These are phyloP conservation scores for Apiospora rasikravindrae DNA, from an alignment of 2,329 filamentous ascomycete species.

Conservation along the genomic window DNA sequence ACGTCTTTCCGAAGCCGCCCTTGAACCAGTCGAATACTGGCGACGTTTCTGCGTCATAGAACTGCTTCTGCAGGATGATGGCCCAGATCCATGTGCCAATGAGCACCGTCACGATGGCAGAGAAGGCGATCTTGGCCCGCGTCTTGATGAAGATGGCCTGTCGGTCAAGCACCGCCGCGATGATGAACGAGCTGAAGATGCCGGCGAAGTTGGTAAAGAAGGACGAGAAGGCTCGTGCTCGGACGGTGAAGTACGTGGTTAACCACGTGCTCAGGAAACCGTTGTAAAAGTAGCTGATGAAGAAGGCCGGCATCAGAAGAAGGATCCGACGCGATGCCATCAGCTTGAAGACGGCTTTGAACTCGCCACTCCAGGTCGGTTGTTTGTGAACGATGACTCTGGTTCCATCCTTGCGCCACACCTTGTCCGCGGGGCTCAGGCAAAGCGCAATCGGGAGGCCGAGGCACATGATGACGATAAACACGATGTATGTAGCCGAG, in stretches of 20 bases:
- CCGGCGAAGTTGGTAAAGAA: constrained; percentile 43
- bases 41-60: constrained; percentile 33
- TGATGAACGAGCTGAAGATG: constrained; percentile 38
- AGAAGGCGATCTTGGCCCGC: constrained; percentile 34
- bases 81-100: constrained; percentile 41
- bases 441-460: constrained; percentile 38
- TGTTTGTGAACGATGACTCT: constrained; percentile 33
- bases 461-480: constrained; percentile 41
- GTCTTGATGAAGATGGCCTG: constrained; percentile 38
- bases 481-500: constrained; percentile 37
- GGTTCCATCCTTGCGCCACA: constrained; percentile 39
- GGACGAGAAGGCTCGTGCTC: constrained; percentile 39
- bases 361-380: constrained; percentile 35
- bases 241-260: constrained; percentile 40
- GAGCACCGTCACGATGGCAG: constrained; percentile 33
- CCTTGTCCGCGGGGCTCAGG: constrained; percentile 38
- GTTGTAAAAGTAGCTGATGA: constrained; percentile 43
- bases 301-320: constrained; percentile 40
- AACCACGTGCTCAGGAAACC: constrained; percentile 39
- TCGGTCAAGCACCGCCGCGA: constrained; percentile 37
- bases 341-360: constrained; percentile 35
- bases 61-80: constrained; percentile 37
- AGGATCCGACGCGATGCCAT: constrained; percentile 35
- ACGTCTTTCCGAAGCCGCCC: constrained; percentile 35
- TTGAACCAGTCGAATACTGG: constrained; percentile 40